Base-by-base conservation (phyloP, 2,329 filamentous ascomycete species). In the Botrytis fragariae region DNA sequence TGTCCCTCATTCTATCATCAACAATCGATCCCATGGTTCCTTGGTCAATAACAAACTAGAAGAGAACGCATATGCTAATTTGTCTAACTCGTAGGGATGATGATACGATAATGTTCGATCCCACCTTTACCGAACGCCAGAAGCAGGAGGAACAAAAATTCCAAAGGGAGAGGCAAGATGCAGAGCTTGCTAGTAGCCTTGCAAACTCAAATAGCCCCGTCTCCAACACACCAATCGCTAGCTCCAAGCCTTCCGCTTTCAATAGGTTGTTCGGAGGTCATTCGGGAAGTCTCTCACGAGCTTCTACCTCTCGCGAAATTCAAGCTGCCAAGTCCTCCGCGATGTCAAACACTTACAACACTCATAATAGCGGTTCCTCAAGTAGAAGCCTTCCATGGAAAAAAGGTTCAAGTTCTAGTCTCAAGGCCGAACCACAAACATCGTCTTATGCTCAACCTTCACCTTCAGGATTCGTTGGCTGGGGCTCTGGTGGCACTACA, bases 141-240 rank as follows among this genome's bases (percentile, higher is more conserved):
- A 76, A 77, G 81, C 83, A 71, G 77, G 83, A 48, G 76, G 84
- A 83, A 69, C 83, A 84, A 39, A 80, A 81, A 70, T 82, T 81
- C 57, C 77, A 80, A 71, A 81, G 80, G 54, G 80, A 81, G 45
- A 82, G 81, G 67, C 75, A 79, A 22, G 83, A 83, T 73, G 80
- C 75, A 72, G 79, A 80, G 42, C 77, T 79, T 74, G 82, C 81
- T 39, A 77, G 78, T 29, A 74, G 63, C 25, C 69, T 83, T 44
- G 74, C 74, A 65, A 71, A 75, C 54, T 48, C 72, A 22, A 63
- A 48, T 22, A 29, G n/a, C 18, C 51, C 32, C 39, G 72, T 44
- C 42, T 74, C 12, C 64, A 44, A 29, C 64, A 62, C 48, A 37
- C 45, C 71, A 22, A 16, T n/a, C 37, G 68, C 57, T 22, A 48